Evolutionary conservation across 2,329 filamentous ascomycete genomes (phyloP).

Genomic region (Anisogramma anomala): DNA sequence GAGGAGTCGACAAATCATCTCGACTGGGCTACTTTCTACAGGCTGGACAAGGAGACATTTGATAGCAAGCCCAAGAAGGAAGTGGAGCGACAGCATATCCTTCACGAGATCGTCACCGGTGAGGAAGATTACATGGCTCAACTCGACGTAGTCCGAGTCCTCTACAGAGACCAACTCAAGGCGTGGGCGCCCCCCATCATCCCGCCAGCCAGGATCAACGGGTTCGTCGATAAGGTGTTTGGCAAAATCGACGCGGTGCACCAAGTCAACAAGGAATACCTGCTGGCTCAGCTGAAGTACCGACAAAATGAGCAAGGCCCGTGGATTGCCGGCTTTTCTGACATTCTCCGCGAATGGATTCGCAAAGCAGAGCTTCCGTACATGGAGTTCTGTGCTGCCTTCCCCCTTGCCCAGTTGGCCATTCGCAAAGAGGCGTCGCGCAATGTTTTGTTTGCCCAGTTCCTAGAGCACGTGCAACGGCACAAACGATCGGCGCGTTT

Average conservation of each 20-base stretch:
- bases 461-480: slow-evolving; percentile 67
- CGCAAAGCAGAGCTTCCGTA: slow-evolving; percentile 83
- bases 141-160: slow-evolving; percentile 68
- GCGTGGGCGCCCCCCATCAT: slow-evolving; percentile 70
- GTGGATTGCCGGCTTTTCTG: slow-evolving; percentile 87
- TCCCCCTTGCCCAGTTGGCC: slow-evolving; percentile 71
- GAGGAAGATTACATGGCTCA: slow-evolving; percentile 88
- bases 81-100: slow-evolving; percentile 79
- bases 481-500: slow-evolving; percentile 73
- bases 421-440: slow-evolving; percentile 74
- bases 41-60: slow-evolving; percentile 64
- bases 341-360: slow-evolving; percentile 97
- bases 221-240: slow-evolving; percentile 78
- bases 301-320: slow-evolving; percentile 93
- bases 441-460: slow-evolving; percentile 77
- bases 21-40: slow-evolving; percentile 87
- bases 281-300: slow-evolving; percentile 90
- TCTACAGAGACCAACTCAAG: slow-evolving; percentile 75
- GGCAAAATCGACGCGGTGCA: slow-evolving; percentile 82
- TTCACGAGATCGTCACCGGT: slow-evolving; percentile 90
- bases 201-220: slow-evolving; percentile 61
- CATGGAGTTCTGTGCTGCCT: slow-evolving; percentile 81
- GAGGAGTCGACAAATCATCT: slow-evolving; percentile 58
- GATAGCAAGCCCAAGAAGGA: slow-evolving; percentile 71
- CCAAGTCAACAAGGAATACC: slow-evolving; percentile 81